These are phyloP conservation scores for Pholiota molesta DNA, from an alignment of 768 basidiomycete species.

Conservation along the genomic window DNA sequence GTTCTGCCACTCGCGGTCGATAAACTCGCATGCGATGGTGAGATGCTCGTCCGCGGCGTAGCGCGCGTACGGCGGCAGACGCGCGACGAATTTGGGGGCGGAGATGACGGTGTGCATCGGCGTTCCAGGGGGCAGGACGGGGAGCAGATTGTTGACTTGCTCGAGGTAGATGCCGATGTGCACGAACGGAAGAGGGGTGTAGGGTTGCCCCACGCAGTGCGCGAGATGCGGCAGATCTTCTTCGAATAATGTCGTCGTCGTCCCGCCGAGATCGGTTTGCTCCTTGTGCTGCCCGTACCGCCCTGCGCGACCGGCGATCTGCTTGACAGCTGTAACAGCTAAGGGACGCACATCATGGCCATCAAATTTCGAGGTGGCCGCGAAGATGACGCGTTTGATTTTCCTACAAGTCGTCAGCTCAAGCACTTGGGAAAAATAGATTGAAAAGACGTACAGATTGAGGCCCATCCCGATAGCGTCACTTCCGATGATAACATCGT, in stretches of 20 bases:
- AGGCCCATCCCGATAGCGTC: constrained; percentile 98
- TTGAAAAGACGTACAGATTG: constrained; percentile 71
- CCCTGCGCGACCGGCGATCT: constrained; percentile 94
- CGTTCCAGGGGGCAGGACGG: constrained; percentile 46
- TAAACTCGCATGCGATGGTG: constrained; percentile 37
- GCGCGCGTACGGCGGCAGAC: constrained; percentile 45
- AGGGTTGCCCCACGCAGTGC: constrained; percentile 53
- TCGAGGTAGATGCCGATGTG: constrained; percentile 36
- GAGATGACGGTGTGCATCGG: constrained; percentile 46
- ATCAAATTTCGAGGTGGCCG: constrained; percentile 67
- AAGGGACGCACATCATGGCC: constrained; percentile 49
- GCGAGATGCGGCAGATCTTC: constrained; percentile 65
- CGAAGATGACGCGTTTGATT: constrained; percentile 88
- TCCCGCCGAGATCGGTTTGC: constrained; percentile 51
- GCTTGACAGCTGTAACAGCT: constrained; percentile 81
- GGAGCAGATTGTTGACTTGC: constrained; percentile 22
- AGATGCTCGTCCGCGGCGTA: constrained; percentile 26
- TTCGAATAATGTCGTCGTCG: constrained; percentile 70
- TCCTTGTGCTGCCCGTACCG: constrained; percentile 71
- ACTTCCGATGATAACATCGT: constrained; percentile 89
- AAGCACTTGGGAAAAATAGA: neutral
- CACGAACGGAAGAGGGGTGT: constrained; percentile 55
- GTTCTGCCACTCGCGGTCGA: constrained; percentile 43
- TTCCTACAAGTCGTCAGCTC: constrained; percentile 54
- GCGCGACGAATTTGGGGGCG: constrained; percentile 52